These are phyloP conservation scores for Arthrinium phaeospermum DNA, from an alignment of 2,329 filamentous ascomycete species.

Conservation along the genomic window DNA sequence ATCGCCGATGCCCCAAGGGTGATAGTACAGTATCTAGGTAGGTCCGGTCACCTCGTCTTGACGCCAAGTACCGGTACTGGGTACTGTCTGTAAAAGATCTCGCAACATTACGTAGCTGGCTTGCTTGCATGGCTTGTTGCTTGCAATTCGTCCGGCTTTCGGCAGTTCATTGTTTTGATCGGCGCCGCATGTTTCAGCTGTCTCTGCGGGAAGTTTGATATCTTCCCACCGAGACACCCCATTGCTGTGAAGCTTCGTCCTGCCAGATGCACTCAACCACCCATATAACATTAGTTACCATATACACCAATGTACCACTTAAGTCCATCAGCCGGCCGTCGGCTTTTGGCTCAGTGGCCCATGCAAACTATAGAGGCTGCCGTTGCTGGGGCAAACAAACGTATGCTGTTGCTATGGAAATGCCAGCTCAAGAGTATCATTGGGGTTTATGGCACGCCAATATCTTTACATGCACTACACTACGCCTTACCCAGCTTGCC, in stretches of 20 bases:
- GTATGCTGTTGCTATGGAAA: not conserved
- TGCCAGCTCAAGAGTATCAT: not conserved
- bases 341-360: too few relatives aligned
- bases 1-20: conserved; percentile 8
- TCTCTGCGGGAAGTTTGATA: not conserved
- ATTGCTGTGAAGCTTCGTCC: not conserved
- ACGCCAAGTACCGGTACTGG: not conserved
- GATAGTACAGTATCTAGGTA: not conserved
- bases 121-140: not conserved
- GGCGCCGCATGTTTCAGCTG: not conserved
- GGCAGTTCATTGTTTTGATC: conserved; percentile 13
- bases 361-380: too few relatives aligned
- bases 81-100: not conserved
- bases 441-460: not conserved
- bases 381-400: not conserved
- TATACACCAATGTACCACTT: too few relatives aligned
- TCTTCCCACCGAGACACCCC: conserved; percentile 6
- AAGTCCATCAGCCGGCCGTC: too few relatives aligned
- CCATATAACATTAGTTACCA: not conserved
- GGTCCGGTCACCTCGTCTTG: not conserved
- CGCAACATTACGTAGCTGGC: conserved; percentile 1
- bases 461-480: not conserved
- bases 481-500: not conserved
- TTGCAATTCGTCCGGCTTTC: not conserved
- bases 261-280: not conserved